Base-by-base conservation (phyloP, 192 early-diverging fungal species). In the Entomortierella beljakovae region DNA sequence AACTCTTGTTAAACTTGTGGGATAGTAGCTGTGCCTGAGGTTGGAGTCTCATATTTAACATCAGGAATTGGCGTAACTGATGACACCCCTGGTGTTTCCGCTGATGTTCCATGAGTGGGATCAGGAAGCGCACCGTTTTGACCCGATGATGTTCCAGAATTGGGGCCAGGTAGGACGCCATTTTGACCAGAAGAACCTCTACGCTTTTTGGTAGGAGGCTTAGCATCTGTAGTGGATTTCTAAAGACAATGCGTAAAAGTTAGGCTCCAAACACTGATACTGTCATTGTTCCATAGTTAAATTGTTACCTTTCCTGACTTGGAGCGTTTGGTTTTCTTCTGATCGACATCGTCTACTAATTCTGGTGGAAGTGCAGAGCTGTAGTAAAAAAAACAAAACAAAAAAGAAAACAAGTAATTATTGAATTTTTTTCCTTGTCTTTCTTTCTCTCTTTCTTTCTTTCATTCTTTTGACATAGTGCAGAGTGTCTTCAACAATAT, bases 241-340 rank as follows among this genome's bases (percentile, higher is more conserved):
- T 53, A 53, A 9, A 43, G 18, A 43, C 42, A 43, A 9, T 43
- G 10, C 42, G 42, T 13, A 13, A 13, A 43, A 43, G 42, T 43
- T 9, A 18, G 34, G 57, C 11, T 61, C 2, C 22, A 53, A 15
- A 53, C 9, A 1, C 23, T 9, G 43, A 46, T 46, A 11, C 7
- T 61, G 11, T 35, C 5, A 63, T 1, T 28, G 34, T 18, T 46
- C 43, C 15, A 16, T 20, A 46, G 3, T n/a, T n/a, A n/a, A 11
- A 16, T 32, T 31, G n/a, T 61, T 69, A 83, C 82, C 82, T 83
- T 83, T 29, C 68, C 64, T 48, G 82, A 73, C 32, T 83, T 83
- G 16, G 61, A 15, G 15, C 68, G 70, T 67, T 83, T 83, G 22
- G 42, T 65, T 28, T 72, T 71, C 54, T 68, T 82, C 28, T 73